Conservation (phyloP, 768 basidiomycete species). For the Solioccasus polychromus region DNA sequence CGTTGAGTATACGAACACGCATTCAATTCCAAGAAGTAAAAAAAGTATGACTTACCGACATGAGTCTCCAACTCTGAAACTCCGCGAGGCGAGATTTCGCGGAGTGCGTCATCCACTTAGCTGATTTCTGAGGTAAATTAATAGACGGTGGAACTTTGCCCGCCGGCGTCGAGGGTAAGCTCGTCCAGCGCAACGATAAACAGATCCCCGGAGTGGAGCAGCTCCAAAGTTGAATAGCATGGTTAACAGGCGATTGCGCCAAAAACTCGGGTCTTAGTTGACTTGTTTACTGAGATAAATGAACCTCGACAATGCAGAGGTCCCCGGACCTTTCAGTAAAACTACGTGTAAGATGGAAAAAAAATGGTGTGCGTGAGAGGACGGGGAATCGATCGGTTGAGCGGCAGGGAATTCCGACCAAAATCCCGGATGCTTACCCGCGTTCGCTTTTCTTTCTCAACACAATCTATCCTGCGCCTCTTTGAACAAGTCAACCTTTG, state of each 20-base stretch:
- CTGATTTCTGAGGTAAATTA: no score
- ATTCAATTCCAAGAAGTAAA: no score
- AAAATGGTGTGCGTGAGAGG: constrained; percentile 4
- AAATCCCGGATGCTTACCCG: background rate
- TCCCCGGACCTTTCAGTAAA: background rate
- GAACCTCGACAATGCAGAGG: background rate
- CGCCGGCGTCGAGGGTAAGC: background rate
- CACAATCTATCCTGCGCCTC: background rate
- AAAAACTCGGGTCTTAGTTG: background rate
- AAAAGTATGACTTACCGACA: background rate
- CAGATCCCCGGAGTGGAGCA: background rate
- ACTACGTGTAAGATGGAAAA: background rate
- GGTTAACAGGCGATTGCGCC: no score
- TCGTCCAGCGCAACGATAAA: background rate
- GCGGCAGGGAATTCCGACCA: background rate
- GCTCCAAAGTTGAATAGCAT: no score
- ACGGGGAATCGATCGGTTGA: background rate
- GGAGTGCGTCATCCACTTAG: constrained; percentile 16
- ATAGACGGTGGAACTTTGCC: background rate
- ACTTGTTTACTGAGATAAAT: background rate
- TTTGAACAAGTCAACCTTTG: background rate
- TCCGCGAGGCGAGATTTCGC: constrained; percentile 23
- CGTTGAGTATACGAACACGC: no score
- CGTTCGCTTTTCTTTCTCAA: constrained; percentile 4
- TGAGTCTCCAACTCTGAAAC: constrained; percentile 13